These are phyloP conservation scores for Helminthosporium solani DNA, from an alignment of 2,329 filamentous ascomycete species.

Conservation along the genomic window DNA sequence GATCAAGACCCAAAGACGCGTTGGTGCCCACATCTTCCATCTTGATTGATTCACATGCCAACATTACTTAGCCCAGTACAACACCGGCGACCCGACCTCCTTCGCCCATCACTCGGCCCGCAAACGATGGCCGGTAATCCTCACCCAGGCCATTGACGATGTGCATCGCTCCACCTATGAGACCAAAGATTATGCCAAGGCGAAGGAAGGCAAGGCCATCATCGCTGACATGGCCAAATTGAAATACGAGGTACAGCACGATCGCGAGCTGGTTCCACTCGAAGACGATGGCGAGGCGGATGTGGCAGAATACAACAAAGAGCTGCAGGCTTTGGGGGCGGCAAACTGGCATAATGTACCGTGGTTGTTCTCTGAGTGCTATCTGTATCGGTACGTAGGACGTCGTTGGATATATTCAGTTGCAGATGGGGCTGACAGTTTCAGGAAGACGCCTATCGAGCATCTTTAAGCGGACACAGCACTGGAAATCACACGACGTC, in stretches of 20 bases:
- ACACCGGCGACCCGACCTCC: slow-evolving; percentile 77
- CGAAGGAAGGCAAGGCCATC: slow-evolving; percentile 81
- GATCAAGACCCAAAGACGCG: slow-evolving; percentile 73
- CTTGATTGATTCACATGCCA: slow-evolving; percentile 3
- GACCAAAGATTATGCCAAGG: slow-evolving; percentile 62
- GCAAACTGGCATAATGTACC: slow-evolving; percentile 80
- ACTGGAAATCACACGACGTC: slow-evolving; percentile 90
- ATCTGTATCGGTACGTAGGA: slow-evolving; percentile 71
- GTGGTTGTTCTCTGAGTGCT: slow-evolving; percentile 94
- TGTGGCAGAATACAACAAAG: slow-evolving; percentile 79
- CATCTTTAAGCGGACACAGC: slow-evolving; percentile 70
- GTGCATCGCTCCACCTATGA: slow-evolving; percentile 72
- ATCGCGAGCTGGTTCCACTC: slow-evolving; percentile 74
- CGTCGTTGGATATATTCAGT: not conserved
- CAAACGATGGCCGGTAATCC: slow-evolving; percentile 89
- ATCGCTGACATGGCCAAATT: slow-evolving; percentile 75
- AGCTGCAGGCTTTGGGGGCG: slow-evolving; percentile 71
- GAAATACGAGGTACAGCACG: slow-evolving; percentile 94
- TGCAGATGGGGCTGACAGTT: slow-evolving; percentile 19
- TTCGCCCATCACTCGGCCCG: slow-evolving; percentile 85
- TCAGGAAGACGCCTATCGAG: slow-evolving; percentile 71
- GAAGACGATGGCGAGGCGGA: slow-evolving; percentile 75
- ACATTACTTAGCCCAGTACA: slow-evolving; percentile 63
- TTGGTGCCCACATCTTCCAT: slow-evolving; percentile 46
- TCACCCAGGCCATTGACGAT: slow-evolving; percentile 92